A percentile compares a stretch with the other conserved stretches of the same genome.
Evolutionary conservation across 192 early-diverging fungal genomes (phyloP).

Genomic region (Coemansia guatemalensis): DNA sequence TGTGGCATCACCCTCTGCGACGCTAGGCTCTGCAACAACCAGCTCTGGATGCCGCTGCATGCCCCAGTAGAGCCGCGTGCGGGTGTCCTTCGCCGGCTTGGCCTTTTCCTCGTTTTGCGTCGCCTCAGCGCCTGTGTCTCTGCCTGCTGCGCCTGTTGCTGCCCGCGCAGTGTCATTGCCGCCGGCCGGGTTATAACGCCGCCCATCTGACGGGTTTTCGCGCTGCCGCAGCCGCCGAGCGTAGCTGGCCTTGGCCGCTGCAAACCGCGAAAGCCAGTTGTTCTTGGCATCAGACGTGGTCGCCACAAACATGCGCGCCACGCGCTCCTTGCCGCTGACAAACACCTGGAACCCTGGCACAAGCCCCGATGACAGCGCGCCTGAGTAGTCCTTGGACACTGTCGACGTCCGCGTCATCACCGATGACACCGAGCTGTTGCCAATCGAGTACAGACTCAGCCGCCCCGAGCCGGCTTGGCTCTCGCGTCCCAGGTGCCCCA

Average conservation of each 20-base stretch:
- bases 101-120: constrained; percentile 25
- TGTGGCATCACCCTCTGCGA: neutral
- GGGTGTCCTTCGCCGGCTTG: constrained; percentile 32
- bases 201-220: constrained; percentile 26
- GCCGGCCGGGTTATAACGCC: constrained; percentile 17
- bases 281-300: constrained; percentile 53
- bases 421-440: constrained; percentile 55
- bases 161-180: constrained; percentile 9
- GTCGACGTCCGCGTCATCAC: constrained; percentile 57
- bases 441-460: constrained; percentile 53
- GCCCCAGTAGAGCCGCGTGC: constrained; percentile 57
- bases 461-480: constrained; percentile 50
- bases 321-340: constrained; percentile 51
- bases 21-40: constrained; percentile 11
- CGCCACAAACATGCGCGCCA: constrained; percentile 58
- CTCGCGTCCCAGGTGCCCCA: constrained; percentile 39
- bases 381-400: constrained; percentile 57
- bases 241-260: constrained; percentile 55
- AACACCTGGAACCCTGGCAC: constrained; percentile 57
- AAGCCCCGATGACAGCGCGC: constrained; percentile 50
- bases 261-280: constrained; percentile 57
- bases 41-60: constrained; percentile 58
- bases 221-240: constrained; percentile 50
- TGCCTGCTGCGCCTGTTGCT: constrained; percentile 14
- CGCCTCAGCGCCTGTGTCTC: constrained; percentile 17